Evolutionary conservation across 2,329 filamentous ascomycete species (phyloP), one percentile per base, ranked within the genome.

Genomic region (Chrysoporthe cubensis): DNA sequence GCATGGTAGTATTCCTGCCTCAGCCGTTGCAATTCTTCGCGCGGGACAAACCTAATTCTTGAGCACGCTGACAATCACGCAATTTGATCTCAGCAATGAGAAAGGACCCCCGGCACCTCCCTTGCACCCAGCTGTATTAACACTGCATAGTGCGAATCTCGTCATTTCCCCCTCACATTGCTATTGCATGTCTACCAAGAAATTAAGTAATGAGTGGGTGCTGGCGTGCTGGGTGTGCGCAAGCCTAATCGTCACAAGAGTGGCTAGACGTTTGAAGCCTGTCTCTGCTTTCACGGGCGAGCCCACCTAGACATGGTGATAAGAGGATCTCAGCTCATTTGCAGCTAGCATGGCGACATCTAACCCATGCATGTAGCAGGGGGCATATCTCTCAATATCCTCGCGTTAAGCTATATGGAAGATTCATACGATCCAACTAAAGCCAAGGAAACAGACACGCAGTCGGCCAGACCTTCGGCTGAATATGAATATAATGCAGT

Each of bases 141-240:
- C 60, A 54, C 5, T 21, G 42, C 32, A 60, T 65, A 69, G 65
- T 58, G 65, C 44, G 7, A 34, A 69, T 62, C 67, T 67, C 65
- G 67, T 61, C 65, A 69, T 69, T 67, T 65, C 16, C 61, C 62
- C 67, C 65, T 52, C 62, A 26, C 26, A 67, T 69, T 69, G 67
- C 65, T 21, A 67, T 40, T 14, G 18, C 4, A 40, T 56, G 37
- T 26, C 32, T 44, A 34, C 34, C 50, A 50, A 54, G 43, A 34
- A 32, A 14, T 21, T 3, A 16, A 34, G 0, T 9, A 46, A 48
- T 56, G 7, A 64, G 48, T 63, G 43, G 52, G 34, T 42, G 9
- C 11, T 14, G 11, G 6, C 14, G 26, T 13, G 1, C 2, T n/a
- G 43, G 32, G 13, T 7, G 21, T 44, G n/a, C 34, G 11, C 37